phyloP scores from a whole-genome alignment of 2,329 filamentous ascomycete genomes.

The Plenodomus lindquistii region DNA sequence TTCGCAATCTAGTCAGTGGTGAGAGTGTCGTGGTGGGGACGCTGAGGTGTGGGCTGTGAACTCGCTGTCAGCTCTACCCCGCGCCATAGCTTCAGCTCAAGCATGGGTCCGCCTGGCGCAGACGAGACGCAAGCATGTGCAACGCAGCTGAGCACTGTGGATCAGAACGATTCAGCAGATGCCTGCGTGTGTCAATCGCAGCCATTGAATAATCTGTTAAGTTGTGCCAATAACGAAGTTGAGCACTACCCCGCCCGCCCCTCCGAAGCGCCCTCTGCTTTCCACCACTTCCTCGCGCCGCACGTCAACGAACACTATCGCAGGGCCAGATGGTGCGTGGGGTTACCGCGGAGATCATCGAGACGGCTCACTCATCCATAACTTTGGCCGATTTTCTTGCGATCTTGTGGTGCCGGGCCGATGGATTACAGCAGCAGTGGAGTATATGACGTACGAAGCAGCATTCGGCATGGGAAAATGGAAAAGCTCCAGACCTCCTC shows the following conservation, averaged over 20 bases:
- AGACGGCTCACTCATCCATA: neutral
- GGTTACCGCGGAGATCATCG: neutral
- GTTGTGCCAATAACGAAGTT: neutral
- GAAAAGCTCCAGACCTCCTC: slow-evolving; percentile 11
- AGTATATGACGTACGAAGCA: slow-evolving; percentile 14
- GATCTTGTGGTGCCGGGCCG: slow-evolving; percentile 1
- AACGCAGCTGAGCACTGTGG: neutral
- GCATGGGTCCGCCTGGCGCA: slow-evolving; percentile 10
- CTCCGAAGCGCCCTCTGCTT: neutral
- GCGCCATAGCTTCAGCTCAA: slow-evolving; percentile 24
- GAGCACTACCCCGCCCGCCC: neutral
- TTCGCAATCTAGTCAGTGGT: neutral
- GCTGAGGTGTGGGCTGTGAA: slow-evolving; percentile 7
- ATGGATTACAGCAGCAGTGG: slow-evolving; percentile 5
- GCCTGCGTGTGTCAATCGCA: no score
- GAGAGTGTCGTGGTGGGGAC: slow-evolving; percentile 2
- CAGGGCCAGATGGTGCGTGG: neutral
- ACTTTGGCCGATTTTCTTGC: neutral
- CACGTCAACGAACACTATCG: neutral
- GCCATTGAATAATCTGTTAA: no score
- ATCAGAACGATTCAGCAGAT: neutral
- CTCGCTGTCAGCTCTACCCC: slow-evolving; percentile 6
- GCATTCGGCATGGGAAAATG: slow-evolving; percentile 15
- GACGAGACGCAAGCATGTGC: neutral
- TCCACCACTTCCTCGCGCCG: no score